phyloP scores from a whole-genome alignment of 2,329 filamentous ascomycete genomes.

The Epichloe sylvatica region DNA sequence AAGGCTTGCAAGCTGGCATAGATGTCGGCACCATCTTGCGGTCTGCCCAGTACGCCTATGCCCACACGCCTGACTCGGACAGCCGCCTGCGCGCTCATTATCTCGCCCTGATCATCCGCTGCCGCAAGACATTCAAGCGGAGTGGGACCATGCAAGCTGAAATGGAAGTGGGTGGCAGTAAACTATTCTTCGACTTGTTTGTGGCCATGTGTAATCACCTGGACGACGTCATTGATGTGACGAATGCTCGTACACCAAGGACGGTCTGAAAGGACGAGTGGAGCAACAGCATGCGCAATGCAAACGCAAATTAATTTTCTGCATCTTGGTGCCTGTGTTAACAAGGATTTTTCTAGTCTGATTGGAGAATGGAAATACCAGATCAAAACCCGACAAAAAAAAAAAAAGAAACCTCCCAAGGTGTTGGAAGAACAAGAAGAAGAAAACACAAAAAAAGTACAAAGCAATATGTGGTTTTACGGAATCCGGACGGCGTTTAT shows the following conservation, averaged over 20 bases:
- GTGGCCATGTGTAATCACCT: slow-evolving; percentile 97
- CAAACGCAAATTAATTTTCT: slow-evolving; percentile 9
- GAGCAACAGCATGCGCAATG: slow-evolving; percentile 3
- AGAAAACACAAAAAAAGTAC: slow-evolving; percentile 10
- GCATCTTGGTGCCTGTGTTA: slow-evolving; percentile 3
- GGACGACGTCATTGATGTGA: slow-evolving; percentile 84
- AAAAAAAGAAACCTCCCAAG: slow-evolving; percentile 6
- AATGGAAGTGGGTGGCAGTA: slow-evolving; percentile 82
- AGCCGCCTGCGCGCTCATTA: slow-evolving; percentile 90
- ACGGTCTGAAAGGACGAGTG: slow-evolving; percentile 32
- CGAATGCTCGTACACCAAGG: slow-evolving; percentile 49
- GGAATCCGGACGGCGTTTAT: slow-evolving; percentile 16
- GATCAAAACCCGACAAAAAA: slow-evolving; percentile 4
- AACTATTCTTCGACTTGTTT: slow-evolving; percentile 96
- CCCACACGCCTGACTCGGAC: slow-evolving; percentile 86
- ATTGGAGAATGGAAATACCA: slow-evolving; percentile 10
- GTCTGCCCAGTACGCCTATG: slow-evolving; percentile 88
- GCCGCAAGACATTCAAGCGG: slow-evolving; percentile 93
- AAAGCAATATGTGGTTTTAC: slow-evolving; percentile 3
- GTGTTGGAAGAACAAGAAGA: slow-evolving; percentile 6
- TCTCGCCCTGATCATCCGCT: slow-evolving; percentile 91
- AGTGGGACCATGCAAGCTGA: slow-evolving; percentile 98
- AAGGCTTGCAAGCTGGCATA: slow-evolving; percentile 84
- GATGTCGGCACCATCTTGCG: slow-evolving; percentile 83
- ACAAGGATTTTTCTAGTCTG: neutral